Evolutionary conservation across 345 rosid species (phyloP), one percentile per base, ranked within the genome.

Genomic region (Hevea brasiliensis): DNA sequence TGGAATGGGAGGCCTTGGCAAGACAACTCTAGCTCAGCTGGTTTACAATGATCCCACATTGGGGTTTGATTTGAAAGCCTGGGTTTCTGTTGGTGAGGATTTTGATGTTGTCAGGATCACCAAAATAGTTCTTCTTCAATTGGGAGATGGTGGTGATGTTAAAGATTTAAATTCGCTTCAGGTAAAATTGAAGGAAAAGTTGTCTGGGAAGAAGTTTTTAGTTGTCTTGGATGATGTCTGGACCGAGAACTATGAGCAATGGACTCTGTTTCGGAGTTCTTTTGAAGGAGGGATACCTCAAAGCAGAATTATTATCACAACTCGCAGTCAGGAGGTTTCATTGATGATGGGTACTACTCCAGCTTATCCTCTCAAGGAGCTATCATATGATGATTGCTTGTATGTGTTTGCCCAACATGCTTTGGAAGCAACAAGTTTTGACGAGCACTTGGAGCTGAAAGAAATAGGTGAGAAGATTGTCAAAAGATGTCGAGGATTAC

Each of bases 401-500:
- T 17, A 3, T 17, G 20, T 50, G 55, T 50, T 50, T 50, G n/a
- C 1, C 55, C 55, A 17, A 6, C 55, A 50, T 50, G 55, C 55
- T 50, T 17, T 50, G 8, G 17, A 17, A 1, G 20, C 55, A 50
- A 17, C 7, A 15, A 17, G 17, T 50, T 50, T 50, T 32, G 73
- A 62, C 72, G 54, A 29, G 13, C 45, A 56, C 54, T 64, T 58
- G 0, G 0, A 57, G n/a, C 20, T 81, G 21, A 8, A 60, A 65
- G n/a, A 0, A 1, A 42, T 58, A 2, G 78, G 69, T 0, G 12
- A 5, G 40, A 21, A 57, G 35, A 74, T 82, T 56, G 79, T 18
- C 0, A 7, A 14, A 21, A 79, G 68, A 48, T 79, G 85, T 58
- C n/a, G 56, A 32, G 82, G 82, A 12, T 54, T 80, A 59, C 84